Percentiles rank a stretch among this genome's conserved stretches.
Conservation (phyloP, 2,329 filamentous ascomycete species). For the Cercospora sp. region DNA sequence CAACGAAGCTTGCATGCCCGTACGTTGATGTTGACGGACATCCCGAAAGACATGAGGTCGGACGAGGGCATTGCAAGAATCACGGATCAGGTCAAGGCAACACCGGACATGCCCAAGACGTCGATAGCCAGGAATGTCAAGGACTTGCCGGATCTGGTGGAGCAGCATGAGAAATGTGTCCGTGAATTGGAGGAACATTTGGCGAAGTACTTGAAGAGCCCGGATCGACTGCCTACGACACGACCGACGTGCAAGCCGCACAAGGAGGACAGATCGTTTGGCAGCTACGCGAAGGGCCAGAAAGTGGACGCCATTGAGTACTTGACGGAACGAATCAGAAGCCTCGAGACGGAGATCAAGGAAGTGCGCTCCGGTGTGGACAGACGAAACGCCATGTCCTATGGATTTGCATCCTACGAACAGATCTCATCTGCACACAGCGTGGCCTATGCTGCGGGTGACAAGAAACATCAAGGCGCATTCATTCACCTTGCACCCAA, state of each 20-base stretch:
- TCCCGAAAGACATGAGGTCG: conserved; percentile 71
- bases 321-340: conserved; percentile 77
- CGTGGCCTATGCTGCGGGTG: conserved; percentile 78
- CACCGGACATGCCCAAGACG: conserved; percentile 74
- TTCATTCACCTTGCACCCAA: conserved; percentile 77
- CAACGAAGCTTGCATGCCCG: conserved; percentile 79
- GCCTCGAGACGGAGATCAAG: conserved; percentile 80
- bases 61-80: conserved; percentile 87
- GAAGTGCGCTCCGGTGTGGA: conserved; percentile 80
- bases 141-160: conserved; percentile 79
- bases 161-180: conserved; percentile 78
- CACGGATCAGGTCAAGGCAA: conserved; percentile 76
- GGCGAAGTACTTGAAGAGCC: conserved; percentile 88
- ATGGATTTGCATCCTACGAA: conserved; percentile 92
- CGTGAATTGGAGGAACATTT: conserved; percentile 78
- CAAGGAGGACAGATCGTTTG: conserved; percentile 65
- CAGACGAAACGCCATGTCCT: conserved; percentile 82
- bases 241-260: conserved; percentile 78
- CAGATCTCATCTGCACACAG: conserved; percentile 84
- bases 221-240: conserved; percentile 71
- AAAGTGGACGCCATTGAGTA: conserved; percentile 96
- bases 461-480: conserved; percentile 76
- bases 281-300: conserved; percentile 63
- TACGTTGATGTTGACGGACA: conserved; percentile 71
- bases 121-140: conserved; percentile 91